Conservation (phyloP, 495 filamentous ascomycete genomes). For the Aspergillus sclerotiicarbonarius region DNA sequence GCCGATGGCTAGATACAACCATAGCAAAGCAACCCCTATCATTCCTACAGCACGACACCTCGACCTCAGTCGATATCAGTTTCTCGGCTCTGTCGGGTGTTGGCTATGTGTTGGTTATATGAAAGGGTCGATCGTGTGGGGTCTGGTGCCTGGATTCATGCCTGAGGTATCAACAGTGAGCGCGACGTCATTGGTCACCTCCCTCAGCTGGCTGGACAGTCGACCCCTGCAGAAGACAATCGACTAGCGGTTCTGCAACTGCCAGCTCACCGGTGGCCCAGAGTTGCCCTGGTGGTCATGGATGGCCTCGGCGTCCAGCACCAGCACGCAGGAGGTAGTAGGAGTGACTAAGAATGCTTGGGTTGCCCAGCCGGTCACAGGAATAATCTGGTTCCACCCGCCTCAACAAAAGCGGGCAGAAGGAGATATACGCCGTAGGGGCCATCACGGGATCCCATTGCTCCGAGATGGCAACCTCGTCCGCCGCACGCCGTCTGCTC, state of each 20-base stretch:
- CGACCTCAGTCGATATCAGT: no score
- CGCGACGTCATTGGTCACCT: neutral
- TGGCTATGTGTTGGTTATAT: neutral
- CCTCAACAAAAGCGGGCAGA: conserved; percentile 36
- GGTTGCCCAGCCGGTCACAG: conserved; percentile 4
- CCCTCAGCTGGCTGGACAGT: neutral
- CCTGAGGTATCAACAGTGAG: neutral
- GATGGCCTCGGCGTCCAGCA: neutral
- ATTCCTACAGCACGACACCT: no score
- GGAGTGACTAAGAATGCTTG: conserved; percentile 15
- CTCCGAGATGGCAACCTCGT: conserved; percentile 19
- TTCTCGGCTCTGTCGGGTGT: neutral
- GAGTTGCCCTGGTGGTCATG: neutral
- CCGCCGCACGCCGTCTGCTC: conserved; percentile 8
- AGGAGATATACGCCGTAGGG: conserved; percentile 52
- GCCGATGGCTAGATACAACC: no score
- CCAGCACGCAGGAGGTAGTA: no score
- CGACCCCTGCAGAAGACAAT: neutral
- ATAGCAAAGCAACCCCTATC: no score
- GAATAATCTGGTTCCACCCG: conserved; percentile 23
- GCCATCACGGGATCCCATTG: conserved; percentile 37
- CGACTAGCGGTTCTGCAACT: neutral
- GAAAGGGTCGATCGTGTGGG: neutral
- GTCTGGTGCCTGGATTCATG: neutral
- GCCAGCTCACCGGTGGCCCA: neutral